A percentile compares a stretch with the other conserved stretches of the same genome.
phyloP scores from a whole-genome alignment of 495 filamentous ascomycete species.

The Tricharina praecox region DNA sequence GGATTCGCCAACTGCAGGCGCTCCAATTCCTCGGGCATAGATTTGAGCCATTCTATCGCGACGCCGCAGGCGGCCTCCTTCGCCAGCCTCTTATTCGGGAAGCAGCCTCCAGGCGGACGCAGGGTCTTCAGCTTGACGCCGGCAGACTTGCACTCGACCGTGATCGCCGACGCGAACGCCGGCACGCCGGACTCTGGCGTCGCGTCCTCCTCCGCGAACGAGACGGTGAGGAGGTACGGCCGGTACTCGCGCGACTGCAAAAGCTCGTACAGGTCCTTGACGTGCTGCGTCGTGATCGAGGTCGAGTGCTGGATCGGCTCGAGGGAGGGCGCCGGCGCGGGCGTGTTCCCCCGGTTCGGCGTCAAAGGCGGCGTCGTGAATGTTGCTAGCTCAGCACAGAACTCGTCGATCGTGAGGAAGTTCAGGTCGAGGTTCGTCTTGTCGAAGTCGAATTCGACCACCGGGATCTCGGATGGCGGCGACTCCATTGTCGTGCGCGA shows the following conservation, averaged over 20 bases:
- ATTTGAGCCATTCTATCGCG: conserved; percentile 14
- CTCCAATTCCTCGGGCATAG: conserved; percentile 8
- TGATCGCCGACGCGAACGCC: conserved; percentile 15
- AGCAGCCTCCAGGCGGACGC: conserved; percentile 3
- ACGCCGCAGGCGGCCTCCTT: conserved; percentile 18
- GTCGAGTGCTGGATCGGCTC: conserved; percentile 18
- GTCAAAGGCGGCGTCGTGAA: neutral
- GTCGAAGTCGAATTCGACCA: neutral
- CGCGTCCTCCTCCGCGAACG: conserved; percentile 14
- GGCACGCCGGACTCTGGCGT: conserved; percentile 3
- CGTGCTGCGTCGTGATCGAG: conserved; percentile 24
- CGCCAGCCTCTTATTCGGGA: conserved; percentile 19
- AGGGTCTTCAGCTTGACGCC: conserved; percentile 11
- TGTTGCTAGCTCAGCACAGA: neutral
- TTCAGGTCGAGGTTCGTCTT: neutral
- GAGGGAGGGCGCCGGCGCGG: neutral
- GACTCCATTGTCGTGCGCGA: neutral
- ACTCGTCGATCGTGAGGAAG: neutral
- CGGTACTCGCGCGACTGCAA: conserved; percentile 13
- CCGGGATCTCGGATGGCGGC: neutral
- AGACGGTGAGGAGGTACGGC: conserved; percentile 8
- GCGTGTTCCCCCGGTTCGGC: neutral
- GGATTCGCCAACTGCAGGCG: neutral
- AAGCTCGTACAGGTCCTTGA: conserved; percentile 24
- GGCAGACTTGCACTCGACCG: neutral